Evolutionary conservation across 306 rosid species (phyloP), one percentile per base, ranked within the genome.

Genomic region (Prunus mira): DNA sequence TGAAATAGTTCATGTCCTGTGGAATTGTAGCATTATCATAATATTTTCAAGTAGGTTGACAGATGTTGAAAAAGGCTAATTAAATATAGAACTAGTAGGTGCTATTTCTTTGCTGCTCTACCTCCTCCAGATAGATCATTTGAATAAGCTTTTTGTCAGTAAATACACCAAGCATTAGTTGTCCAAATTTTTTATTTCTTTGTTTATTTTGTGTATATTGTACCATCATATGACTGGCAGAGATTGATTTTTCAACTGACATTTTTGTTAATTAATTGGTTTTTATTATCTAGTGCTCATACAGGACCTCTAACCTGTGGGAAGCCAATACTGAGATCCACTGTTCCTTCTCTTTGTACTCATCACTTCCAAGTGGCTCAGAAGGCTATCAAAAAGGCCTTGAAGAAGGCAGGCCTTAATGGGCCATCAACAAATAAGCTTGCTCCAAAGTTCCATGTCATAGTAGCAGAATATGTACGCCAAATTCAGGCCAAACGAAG

Each of bases 311-410:
- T 90, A 32, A 69, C 81, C 1, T 91, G 93, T 58, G 76, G 80
- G 45, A 93, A 91, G 82, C 96, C 95, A n/a, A 84, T 89, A 76
- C 14, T 86, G 82, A 86, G 88, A 76, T 79, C 96, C 46, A 82
- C 74, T 2, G 78, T 80, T 69, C 96, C 89, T 69, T 78, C 88
- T 60, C 86, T 89, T 71, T 89, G 98, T 81, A 54, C 43, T 25
- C 52, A 66, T 71, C 98, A 93, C 76, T 81, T 82, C 57, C 87
- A 82, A 73, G 82, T 79, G 78, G 86, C 85, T 71, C 88, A 84
- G 77, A 93, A 82, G 76, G 82, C 84, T 80, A 88, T 90, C 34
- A 64, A 69, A 7, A 74, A 88, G 81, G 84, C 88, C 60, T 77
- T 91, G 78, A 84, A 82, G 78, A 77, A 79, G 79, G 83, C 82